These are phyloP conservation scores for Neopestalotiopsis rosae DNA, from an alignment of 2,329 filamentous ascomycete genomes.

Conservation along the genomic window DNA sequence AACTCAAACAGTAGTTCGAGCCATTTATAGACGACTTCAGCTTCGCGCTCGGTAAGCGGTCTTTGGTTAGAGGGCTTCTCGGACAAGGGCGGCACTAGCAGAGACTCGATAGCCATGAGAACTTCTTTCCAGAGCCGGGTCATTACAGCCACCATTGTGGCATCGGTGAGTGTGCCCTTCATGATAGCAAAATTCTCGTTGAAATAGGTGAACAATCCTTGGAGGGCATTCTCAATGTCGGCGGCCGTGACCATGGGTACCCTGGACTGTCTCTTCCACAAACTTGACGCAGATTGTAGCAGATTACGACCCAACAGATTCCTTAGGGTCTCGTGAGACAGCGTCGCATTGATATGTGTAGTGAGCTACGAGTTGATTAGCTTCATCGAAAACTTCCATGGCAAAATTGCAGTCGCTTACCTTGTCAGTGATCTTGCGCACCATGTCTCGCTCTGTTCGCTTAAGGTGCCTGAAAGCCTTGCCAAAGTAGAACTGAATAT, in stretches of 20 bases:
- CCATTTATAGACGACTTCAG: slow-evolving; percentile 96
- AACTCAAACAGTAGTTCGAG: slow-evolving; percentile 88
- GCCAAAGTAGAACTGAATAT: slow-evolving; percentile 98
- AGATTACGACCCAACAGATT: slow-evolving; percentile 74
- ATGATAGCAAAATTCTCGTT: slow-evolving; percentile 99
- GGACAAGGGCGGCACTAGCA: slow-evolving; percentile 91
- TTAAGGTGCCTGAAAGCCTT: slow-evolving; percentile 96
- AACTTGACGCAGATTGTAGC: slow-evolving; percentile 33
- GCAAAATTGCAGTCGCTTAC: slow-evolving; percentile 48
- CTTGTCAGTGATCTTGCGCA: slow-evolving; percentile 97
- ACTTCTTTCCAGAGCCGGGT: slow-evolving; percentile 98
- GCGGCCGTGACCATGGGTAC: slow-evolving; percentile 66
- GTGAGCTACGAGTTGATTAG: slow-evolving; percentile 66
- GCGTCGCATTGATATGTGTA: slow-evolving; percentile 86
- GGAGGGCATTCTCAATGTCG: slow-evolving; percentile 81
- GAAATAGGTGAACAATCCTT: slow-evolving; percentile 90
- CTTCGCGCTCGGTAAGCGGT: slow-evolving; percentile 82
- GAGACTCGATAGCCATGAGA: slow-evolving; percentile 84
- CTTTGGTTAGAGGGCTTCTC: slow-evolving; percentile 91
- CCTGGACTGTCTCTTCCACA: slow-evolving; percentile 57
- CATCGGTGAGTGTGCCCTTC: slow-evolving; percentile 93
- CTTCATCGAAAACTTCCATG: slow-evolving; percentile 21
- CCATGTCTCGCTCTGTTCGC: slow-evolving; percentile 97
- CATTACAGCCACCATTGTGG: slow-evolving; percentile 99
- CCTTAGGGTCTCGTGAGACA: slow-evolving; percentile 82